Evolutionary conservation across 805 yeast genomes (phyloP).

Genomic region (Lipomyces orientalis): DNA sequence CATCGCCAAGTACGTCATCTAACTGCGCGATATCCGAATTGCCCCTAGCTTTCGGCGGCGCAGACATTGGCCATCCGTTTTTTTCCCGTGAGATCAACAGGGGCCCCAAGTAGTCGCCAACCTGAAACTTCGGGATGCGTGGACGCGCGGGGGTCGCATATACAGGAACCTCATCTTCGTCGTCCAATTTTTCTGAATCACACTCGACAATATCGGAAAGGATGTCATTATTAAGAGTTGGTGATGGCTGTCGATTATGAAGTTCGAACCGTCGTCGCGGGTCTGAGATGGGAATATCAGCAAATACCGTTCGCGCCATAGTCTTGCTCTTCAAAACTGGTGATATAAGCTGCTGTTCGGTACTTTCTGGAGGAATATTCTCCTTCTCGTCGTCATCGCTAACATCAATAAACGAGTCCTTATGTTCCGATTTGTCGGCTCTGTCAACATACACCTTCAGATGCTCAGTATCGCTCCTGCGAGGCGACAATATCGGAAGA

Average conservation of each 20-base stretch:
- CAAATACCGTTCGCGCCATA: slow-evolving; percentile 18
- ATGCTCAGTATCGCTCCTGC: neutral
- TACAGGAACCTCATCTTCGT: slow-evolving; percentile 10
- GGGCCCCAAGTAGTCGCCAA: slow-evolving; percentile 27
- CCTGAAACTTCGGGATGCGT: slow-evolving; percentile 23
- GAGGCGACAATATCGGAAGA: neutral
- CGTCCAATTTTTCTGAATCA: slow-evolving; percentile 7
- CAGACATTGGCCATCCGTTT: slow-evolving; percentile 31
- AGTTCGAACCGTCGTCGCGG: slow-evolving; percentile 27
- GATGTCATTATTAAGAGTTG: neutral
- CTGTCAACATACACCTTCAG: slow-evolving; percentile 16
- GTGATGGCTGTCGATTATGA: neutral
- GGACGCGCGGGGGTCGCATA: slow-evolving; percentile 35
- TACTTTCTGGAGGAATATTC: slow-evolving; percentile 15
- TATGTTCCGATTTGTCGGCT: neutral
- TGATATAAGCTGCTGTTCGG: neutral
- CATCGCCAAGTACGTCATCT: slow-evolving; percentile 11
- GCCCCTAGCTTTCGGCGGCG: slow-evolving; percentile 21
- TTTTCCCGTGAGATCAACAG: slow-evolving; percentile 22
- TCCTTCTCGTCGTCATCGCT: slow-evolving; percentile 23
- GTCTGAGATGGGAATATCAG: slow-evolving; percentile 19
- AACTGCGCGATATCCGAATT: slow-evolving; percentile 15
- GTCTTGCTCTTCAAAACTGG: slow-evolving; percentile 1
- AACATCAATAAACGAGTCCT: neutral
- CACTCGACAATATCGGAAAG: neutral